Conservation (phyloP, 495 filamentous ascomycete species). For the Neurospora sp. region DNA sequence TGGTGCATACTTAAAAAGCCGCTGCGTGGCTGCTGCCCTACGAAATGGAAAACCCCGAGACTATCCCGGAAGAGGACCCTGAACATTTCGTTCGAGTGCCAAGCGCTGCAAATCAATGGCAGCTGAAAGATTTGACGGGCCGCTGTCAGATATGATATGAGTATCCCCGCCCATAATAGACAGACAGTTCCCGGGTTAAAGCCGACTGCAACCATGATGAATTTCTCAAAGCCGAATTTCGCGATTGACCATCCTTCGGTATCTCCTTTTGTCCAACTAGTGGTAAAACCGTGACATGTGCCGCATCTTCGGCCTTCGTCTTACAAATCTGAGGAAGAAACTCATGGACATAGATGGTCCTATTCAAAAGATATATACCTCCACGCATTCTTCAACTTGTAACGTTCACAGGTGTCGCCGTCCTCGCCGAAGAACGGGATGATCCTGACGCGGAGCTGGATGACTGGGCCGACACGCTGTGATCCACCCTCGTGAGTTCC, state of each 20-base stretch:
- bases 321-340: neutral
- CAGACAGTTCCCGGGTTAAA: neutral
- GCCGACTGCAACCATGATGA: neutral
- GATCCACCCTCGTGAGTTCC: neutral
- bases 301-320: neutral
- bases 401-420: neutral
- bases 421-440: neutral
- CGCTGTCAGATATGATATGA: neutral
- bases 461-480: neutral
- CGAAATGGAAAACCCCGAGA: slow-evolving; percentile 7
- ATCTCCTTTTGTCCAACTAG: neutral
- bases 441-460: neutral
- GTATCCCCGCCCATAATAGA: neutral
- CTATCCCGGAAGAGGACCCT: slow-evolving; percentile 4
- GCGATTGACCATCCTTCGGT: neutral
- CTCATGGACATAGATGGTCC: neutral
- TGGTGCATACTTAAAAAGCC: neutral
- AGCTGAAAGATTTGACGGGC: neutral
- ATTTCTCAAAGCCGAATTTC: neutral
- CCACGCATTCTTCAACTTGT: neutral
- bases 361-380: neutral
- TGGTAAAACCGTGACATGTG: neutral
- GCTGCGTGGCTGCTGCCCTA: neutral
- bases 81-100: neutral
- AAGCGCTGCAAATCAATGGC: neutral